Evolutionary conservation across 2,329 filamentous ascomycete species (phyloP).

Genomic region (Aspergillus quadrilineatus): DNA sequence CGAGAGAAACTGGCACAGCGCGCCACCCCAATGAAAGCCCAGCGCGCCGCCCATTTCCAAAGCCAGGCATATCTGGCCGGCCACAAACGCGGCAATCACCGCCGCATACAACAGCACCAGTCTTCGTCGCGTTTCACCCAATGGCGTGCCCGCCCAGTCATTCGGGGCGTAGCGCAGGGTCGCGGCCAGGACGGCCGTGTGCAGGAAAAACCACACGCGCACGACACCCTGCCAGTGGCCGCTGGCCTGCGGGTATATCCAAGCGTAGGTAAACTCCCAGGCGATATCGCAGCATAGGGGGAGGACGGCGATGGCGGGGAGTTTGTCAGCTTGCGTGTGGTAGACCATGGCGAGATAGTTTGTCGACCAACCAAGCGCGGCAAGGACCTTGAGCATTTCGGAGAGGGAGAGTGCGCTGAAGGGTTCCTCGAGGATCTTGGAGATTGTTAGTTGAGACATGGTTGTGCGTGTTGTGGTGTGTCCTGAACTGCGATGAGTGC

Average conservation of each 20-base stretch:
- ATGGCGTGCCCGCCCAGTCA: not conserved
- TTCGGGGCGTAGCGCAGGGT: not conserved
- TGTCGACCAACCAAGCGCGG: not conserved
- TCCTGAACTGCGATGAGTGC: no score
- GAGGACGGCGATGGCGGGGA: not conserved
- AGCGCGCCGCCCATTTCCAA: not conserved
- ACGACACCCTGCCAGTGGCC: not conserved
- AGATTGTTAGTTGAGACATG: no score
- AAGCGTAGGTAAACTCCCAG: not conserved
- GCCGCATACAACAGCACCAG: not conserved
- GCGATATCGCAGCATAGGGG: not conserved
- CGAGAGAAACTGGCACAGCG: not conserved
- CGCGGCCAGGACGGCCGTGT: not conserved
- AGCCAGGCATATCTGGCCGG: not conserved
- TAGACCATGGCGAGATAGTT: not conserved
- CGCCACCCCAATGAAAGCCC: not conserved
- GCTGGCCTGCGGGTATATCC: not conserved
- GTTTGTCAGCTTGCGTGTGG: not conserved
- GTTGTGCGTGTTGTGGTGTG: no score
- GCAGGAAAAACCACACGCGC: not conserved
- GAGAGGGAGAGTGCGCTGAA: no score
- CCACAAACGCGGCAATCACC: not conserved
- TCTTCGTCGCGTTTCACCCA: no score
- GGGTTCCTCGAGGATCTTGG: no score
- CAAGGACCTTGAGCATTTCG: no score